Percentiles rank a stretch among this genome's conserved stretches.
Conservation (phyloP, 768 basidiomycete genomes). For the Calocera viscosa region DNA sequence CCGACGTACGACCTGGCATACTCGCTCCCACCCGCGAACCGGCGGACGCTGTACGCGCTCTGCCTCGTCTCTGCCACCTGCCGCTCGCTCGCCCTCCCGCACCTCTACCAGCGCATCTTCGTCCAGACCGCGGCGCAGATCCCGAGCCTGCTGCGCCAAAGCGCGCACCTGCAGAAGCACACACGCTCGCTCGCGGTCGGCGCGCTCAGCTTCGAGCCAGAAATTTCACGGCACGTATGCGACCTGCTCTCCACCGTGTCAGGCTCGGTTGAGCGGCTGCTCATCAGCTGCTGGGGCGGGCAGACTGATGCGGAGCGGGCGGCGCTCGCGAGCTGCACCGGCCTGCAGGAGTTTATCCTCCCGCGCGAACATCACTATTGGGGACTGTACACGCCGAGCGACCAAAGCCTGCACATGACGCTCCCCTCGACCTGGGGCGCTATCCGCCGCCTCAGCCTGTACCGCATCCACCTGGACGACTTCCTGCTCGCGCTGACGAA, state of each 20-base stretch:
- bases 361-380: background rate
- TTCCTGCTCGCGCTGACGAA: background rate
- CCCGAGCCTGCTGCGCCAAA: background rate
- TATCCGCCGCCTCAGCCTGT: constrained; percentile 2
- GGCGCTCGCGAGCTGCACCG: background rate
- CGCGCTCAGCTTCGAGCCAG: constrained; percentile 5
- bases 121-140: background rate
- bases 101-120: background rate
- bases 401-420: background rate
- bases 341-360: constrained; percentile 5
- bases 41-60: background rate
- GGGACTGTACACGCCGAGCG: constrained; percentile 1
- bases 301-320: background rate
- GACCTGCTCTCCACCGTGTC: background rate
- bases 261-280: background rate
- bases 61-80: background rate
- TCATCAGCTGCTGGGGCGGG: constrained; percentile 4
- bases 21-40: background rate
- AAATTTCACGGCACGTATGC: background rate
- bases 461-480: constrained; percentile 3
- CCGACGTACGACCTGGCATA: background rate
- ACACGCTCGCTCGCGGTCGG: constrained; percentile 1
- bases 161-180: background rate
- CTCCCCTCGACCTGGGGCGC: background rate
- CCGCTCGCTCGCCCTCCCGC: background rate